phyloP scores from a whole-genome alignment of 805 yeast species.

The Saturnispora dispora region DNA sequence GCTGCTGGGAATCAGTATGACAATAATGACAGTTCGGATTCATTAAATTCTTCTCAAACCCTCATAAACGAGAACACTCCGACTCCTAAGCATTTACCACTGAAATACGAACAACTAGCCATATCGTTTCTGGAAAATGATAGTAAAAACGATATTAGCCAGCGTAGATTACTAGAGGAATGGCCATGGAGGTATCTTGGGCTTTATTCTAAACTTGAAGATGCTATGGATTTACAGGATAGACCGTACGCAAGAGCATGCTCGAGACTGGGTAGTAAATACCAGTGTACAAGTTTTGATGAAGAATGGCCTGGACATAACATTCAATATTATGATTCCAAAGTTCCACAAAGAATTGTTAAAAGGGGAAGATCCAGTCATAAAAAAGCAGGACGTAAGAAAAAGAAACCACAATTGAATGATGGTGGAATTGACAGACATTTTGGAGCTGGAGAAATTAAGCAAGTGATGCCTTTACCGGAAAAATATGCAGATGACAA shows the following conservation, averaged over 20 bases:
- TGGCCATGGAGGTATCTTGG: slow-evolving; percentile 82
- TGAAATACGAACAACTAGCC: slow-evolving; percentile 52
- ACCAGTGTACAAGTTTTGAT: slow-evolving; percentile 59
- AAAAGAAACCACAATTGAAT: slow-evolving; percentile 15
- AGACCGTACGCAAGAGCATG: slow-evolving; percentile 75
- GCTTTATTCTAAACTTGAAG: slow-evolving; percentile 62
- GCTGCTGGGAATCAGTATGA: neutral
- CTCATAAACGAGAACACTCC: neutral
- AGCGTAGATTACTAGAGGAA: slow-evolving; percentile 52
- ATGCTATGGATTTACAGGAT: slow-evolving; percentile 68
- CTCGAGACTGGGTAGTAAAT: slow-evolving; percentile 63
- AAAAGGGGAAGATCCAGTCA: slow-evolving; percentile 19
- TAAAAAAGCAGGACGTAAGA: slow-evolving; percentile 17
- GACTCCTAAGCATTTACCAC: slow-evolving; percentile 10
- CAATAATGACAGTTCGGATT: slow-evolving; percentile 10
- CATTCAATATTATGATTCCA: slow-evolving; percentile 53
- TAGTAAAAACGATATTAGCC: slow-evolving; percentile 29
- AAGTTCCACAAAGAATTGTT: neutral
- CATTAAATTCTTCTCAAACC: neutral
- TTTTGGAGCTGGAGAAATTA: slow-evolving; percentile 5
- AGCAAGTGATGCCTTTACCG: slow-evolving; percentile 30
- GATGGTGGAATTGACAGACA: slow-evolving; percentile 13
- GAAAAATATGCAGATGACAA: slow-evolving; percentile 32
- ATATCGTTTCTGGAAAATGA: slow-evolving; percentile 43
- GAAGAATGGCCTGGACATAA: slow-evolving; percentile 53